These are phyloP conservation scores for Alternaria gaisen DNA, from an alignment of 2,329 filamentous ascomycete species.

Conservation along the genomic window DNA sequence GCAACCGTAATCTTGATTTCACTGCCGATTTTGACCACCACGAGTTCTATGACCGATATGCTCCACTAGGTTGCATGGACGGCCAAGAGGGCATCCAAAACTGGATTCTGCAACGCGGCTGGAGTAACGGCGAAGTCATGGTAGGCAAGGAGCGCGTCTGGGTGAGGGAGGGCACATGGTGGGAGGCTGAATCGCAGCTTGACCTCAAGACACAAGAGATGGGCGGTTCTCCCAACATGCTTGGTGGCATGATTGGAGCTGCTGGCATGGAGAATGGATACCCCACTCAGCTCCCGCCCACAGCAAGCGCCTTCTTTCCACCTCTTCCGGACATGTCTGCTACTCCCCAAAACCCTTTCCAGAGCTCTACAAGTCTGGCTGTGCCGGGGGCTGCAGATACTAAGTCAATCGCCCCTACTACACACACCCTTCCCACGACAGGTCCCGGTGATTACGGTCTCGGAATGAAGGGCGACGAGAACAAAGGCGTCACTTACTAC, in stretches of 20 bases:
- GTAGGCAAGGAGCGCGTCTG: conserved; percentile 91
- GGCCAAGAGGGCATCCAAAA: conserved; percentile 92
- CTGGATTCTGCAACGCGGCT: conserved; percentile 93
- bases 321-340: conserved; percentile 67
- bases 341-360: conserved; percentile 76
- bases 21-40: conserved; percentile 96
- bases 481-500: conserved; percentile 64
- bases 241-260: conserved; percentile 62
- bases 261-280: conserved; percentile 77
- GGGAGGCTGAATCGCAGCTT: conserved; percentile 96
- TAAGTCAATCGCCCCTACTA: conserved; percentile 64
- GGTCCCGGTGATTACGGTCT: conserved; percentile 85
- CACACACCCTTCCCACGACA: conserved; percentile 63
- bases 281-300: conserved; percentile 64
- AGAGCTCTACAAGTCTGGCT: conserved; percentile 56
- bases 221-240: conserved; percentile 43
- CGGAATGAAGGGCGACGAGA: conserved; percentile 81
- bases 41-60: conserved; percentile 87
- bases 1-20: conserved; percentile 91
- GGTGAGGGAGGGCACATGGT: conserved; percentile 95
- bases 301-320: conserved; percentile 72
- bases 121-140: conserved; percentile 97
- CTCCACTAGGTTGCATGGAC: conserved; percentile 83
- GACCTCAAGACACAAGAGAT: conserved; percentile 78
- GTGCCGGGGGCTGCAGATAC: conserved; percentile 56